Evolutionary conservation across 768 basidiomycete genomes (phyloP).

Genomic region (Xanthoconium stramineum): DNA sequence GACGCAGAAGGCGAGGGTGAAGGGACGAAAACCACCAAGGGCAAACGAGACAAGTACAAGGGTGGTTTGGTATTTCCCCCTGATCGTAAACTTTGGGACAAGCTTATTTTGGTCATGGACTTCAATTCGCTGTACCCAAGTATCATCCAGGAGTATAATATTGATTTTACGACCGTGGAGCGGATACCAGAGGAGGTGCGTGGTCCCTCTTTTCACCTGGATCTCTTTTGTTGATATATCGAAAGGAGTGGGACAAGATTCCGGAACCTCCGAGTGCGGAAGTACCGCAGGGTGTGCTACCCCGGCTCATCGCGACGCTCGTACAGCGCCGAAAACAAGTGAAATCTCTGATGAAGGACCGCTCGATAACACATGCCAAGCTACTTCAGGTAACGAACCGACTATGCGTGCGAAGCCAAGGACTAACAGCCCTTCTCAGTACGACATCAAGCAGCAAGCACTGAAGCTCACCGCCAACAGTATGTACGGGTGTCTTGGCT

Average conservation of each 20-base stretch:
- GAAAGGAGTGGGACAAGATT: slow-evolving; percentile 66
- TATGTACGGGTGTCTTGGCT: slow-evolving; percentile 99
- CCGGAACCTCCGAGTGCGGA: slow-evolving; percentile 81
- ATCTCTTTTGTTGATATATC: not conserved
- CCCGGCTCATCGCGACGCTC: slow-evolving; percentile 94
- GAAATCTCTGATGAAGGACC: slow-evolving; percentile 94
- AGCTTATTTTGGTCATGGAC: slow-evolving; percentile 97
- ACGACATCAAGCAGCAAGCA: slow-evolving; percentile 95
- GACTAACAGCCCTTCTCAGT: slow-evolving; percentile 44
- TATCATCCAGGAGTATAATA: slow-evolving; percentile 99
- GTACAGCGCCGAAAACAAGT: slow-evolving; percentile 88
- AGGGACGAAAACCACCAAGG: slow-evolving; percentile 51
- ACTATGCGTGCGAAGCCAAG: not conserved
- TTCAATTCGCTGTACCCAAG: slow-evolving; percentile 99
- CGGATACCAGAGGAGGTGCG: slow-evolving; percentile 57
- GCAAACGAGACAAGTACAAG: slow-evolving; percentile 93
- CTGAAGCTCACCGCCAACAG: slow-evolving; percentile 98
- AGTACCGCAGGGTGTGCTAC: slow-evolving; percentile 83
- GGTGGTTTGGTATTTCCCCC: slow-evolving; percentile 98
- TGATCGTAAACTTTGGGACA: slow-evolving; percentile 94
- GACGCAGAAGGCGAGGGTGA: slow-evolving; percentile 50
- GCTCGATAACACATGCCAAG: slow-evolving; percentile 64
- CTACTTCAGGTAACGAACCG: slow-evolving; percentile 67
- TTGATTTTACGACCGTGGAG: slow-evolving; percentile 96
- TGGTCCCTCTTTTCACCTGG: not conserved